Evolutionary conservation across 208 protist species (phyloP).

Genomic region (Acanthamoeba healyi): DNA sequence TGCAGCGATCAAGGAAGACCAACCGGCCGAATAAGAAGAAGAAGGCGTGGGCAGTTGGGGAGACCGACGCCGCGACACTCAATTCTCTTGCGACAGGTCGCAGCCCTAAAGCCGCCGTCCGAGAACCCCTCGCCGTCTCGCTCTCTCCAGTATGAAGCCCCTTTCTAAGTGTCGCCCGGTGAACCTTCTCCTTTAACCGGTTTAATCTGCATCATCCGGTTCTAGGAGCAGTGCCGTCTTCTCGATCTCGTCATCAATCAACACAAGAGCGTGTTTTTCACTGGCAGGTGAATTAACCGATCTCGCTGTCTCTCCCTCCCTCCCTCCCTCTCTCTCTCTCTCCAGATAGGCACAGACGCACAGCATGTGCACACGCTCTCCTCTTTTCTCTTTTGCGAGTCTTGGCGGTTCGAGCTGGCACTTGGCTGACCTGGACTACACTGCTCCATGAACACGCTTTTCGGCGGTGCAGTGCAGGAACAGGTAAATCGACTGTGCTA

Average conservation of each 20-base stretch:
- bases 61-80: too few species aligned
- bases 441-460: too few species aligned
- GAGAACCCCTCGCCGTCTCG: not conserved
- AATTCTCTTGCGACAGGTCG: too few species aligned
- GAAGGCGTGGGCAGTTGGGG: not conserved
- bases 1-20: not conserved
- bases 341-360: too few species aligned
- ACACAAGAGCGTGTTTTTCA: conserved; percentile 84
- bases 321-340: not conserved
- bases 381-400: too few species aligned
- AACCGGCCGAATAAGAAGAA: not conserved
- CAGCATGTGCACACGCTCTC: too few species aligned
- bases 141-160: not conserved
- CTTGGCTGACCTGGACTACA: too few species aligned
- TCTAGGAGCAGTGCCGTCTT: conserved; percentile 68
- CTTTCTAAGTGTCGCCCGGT: not conserved
- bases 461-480: conserved; percentile 86
- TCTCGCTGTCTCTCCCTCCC: too few species aligned
- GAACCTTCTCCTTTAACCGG: too few species aligned
- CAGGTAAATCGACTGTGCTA: conserved; percentile 86
- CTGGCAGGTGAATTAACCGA: too few species aligned
- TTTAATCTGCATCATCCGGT: too few species aligned
- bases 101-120: not conserved
- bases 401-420: too few species aligned
- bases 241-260: conserved; percentile 68